Conservation (phyloP, 2,329 filamentous ascomycete species). For the Fusarium sororula region DNA sequence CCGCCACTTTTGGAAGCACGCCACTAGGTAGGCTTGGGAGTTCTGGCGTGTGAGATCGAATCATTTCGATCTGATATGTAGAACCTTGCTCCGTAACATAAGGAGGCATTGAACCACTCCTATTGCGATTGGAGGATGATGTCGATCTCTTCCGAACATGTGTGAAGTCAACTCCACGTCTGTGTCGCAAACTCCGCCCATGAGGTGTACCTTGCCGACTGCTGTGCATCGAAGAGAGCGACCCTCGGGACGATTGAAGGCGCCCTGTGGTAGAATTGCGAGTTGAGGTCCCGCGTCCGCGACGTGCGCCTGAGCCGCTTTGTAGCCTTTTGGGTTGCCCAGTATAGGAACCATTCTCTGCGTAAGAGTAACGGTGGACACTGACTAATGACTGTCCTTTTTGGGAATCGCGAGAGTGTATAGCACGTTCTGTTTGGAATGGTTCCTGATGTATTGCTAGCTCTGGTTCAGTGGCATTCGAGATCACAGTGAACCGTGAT, state of each 20-base stretch:
- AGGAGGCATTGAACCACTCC: conserved; percentile 24
- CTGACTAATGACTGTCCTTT: conserved; percentile 73
- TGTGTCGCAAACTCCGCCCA: conserved; percentile 56
- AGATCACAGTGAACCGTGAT: conserved; percentile 73
- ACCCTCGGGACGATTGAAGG: conserved; percentile 51
- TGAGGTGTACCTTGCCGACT: conserved; percentile 55
- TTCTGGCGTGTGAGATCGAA: conserved; percentile 44
- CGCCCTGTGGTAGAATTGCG: conserved; percentile 43
- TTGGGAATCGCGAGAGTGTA: conserved; percentile 54
- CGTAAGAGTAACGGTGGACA: conserved; percentile 66
- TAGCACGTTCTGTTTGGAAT: conserved; percentile 73
- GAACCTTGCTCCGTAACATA: conserved; percentile 34
- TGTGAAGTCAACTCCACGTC: conserved; percentile 65
- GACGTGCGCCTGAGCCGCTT: conserved; percentile 48
- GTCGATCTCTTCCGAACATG: conserved; percentile 54
- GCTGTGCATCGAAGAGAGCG: conserved; percentile 61
- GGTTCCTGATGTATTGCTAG: conserved; percentile 78
- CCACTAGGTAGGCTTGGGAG: conserved; percentile 39
- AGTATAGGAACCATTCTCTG: conserved; percentile 34
- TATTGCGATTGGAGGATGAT: conserved; percentile 42
- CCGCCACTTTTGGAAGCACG: conserved; percentile 39
- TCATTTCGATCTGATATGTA: conserved; percentile 31
- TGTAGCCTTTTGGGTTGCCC: conserved; percentile 47
- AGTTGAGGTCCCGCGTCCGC: conserved; percentile 43
- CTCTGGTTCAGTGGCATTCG: conserved; percentile 62